Evolutionary conservation across 176 grass and related monocot species (phyloP), one percentile per base, ranked within the genome.

Genomic region (Themeda triandra): DNA sequence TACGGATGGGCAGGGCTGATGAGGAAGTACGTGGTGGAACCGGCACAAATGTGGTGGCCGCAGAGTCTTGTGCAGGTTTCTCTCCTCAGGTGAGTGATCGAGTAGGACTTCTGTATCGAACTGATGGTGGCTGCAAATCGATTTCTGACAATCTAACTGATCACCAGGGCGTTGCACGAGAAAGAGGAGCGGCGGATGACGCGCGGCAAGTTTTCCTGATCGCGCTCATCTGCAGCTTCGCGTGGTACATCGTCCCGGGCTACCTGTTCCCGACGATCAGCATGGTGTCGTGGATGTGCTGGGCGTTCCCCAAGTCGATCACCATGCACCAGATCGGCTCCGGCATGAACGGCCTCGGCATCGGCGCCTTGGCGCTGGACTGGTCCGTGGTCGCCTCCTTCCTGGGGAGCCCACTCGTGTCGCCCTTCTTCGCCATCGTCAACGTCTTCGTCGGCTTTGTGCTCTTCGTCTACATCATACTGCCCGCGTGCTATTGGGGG

Each of bases 31-130:
- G 96, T 95, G 73, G 81, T 98, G 29, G 96, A 95, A 40, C 96
- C 93, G 64, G 91, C 96, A 17, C 93, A 98, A 19, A 95, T 98
- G 96, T 95, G 96, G 96, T 98, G 96, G 93, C 91, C 93, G 14
- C 0, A 25, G 36, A 92, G 82, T 1, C 85, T 98, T 1, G 91
- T 93, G n/a, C 96, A 98, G 84, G 91, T 98, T 32, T 95, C 96
- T 3, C 87, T 98, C 84, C 82, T 98, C 79, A 88, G 96, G 96
- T 95, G 36, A 58, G 10, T 14, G 30, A 79, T 28, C 23, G 48
- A 5, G 6, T 17, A 6, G 17, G 17, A 17, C 13, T 15, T 15
- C 17, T 51, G 48, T 51, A 51, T 17, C 7, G 6, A 21, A 54
- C 48, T 53, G 48, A 19, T 6, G 48, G 19, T 53, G 6, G 17